phyloP scores from a whole-genome alignment of 2,329 filamentous ascomycete genomes.

The Zalaria obscura region DNA sequence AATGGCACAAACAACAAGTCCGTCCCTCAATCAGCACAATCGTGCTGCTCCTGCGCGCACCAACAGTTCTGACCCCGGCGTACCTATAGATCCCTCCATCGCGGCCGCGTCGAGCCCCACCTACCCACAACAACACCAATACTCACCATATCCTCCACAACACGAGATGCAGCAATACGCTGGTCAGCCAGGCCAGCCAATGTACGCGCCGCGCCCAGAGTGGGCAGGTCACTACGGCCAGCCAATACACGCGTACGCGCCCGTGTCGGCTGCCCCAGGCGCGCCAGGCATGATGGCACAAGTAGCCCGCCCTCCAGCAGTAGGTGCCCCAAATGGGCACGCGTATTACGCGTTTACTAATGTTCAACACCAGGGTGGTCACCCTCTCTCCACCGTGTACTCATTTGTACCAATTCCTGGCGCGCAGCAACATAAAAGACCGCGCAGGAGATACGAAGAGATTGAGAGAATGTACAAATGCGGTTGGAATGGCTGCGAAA shows the following conservation, averaged over 20 bases:
- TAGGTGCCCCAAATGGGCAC: constrained; percentile 27
- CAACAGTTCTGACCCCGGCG: constrained; percentile 88
- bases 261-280: constrained; percentile 42
- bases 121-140: constrained; percentile 65
- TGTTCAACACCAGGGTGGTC: constrained; percentile 26
- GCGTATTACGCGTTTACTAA: background rate
- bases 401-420: constrained; percentile 96
- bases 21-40: constrained; percentile 50
- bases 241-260: constrained; percentile 33
- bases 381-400: constrained; percentile 64
- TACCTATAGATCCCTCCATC: constrained; percentile 98
- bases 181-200: constrained; percentile 42
- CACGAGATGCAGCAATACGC: constrained; percentile 78
- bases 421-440: constrained; percentile 92
- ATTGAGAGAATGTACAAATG: constrained; percentile 99
- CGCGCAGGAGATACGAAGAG: constrained; percentile 85
- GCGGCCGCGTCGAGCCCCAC: constrained; percentile 73
- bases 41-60: constrained; percentile 45
- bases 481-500: constrained; percentile 95
- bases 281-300: constrained; percentile 44
- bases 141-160: constrained; percentile 74
- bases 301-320: constrained; percentile 46
- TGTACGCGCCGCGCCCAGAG: constrained; percentile 53
- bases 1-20: constrained; percentile 99
- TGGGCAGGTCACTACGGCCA: constrained; percentile 52